These are phyloP conservation scores for Colletotrichum brevisporum DNA, from an alignment of 2,329 filamentous ascomycete species.

Conservation along the genomic window DNA sequence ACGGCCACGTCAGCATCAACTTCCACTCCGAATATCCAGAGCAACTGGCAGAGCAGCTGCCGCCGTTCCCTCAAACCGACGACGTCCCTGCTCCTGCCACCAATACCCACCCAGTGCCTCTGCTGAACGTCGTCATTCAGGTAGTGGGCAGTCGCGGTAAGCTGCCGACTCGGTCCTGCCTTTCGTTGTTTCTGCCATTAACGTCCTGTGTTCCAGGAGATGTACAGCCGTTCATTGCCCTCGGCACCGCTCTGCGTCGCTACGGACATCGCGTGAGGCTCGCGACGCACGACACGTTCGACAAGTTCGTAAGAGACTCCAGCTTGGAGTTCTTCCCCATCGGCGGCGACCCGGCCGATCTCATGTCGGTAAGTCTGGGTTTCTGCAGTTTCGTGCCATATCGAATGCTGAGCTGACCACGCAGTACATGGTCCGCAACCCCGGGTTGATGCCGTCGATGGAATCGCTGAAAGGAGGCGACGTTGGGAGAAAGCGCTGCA, in stretches of 20 bases:
- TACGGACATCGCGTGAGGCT: conserved; percentile 60
- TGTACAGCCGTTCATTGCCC: conserved; percentile 64
- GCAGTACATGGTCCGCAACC: conserved; percentile 50
- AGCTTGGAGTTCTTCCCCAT: conserved; percentile 68
- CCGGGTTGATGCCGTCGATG: conserved; percentile 48
- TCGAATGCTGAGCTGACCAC: conserved; percentile 44
- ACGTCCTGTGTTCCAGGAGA: conserved; percentile 51
- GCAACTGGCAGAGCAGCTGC: background rate
- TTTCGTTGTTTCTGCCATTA: background rate
- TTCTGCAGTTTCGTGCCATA: background rate
- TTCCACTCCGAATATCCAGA: background rate
- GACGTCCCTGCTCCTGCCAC: background rate
- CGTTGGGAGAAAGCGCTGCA: conserved; percentile 46
- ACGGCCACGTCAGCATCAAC: background rate
- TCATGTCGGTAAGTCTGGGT: conserved; percentile 52
- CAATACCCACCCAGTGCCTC: background rate
- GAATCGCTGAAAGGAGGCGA: conserved; percentile 47
- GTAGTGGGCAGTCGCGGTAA: conserved; percentile 41
- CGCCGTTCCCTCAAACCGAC: background rate
- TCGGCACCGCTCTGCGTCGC: conserved; percentile 58
- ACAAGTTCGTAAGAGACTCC: conserved; percentile 60
- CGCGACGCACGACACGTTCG: conserved; percentile 64
- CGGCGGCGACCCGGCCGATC: conserved; percentile 64
- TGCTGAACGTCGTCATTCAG: conserved; percentile 40
- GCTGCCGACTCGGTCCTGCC: background rate